These are phyloP conservation scores for Blastocladiella emersonii DNA, from an alignment of 371 early-diverging fungal species.

Conservation along the genomic window DNA sequence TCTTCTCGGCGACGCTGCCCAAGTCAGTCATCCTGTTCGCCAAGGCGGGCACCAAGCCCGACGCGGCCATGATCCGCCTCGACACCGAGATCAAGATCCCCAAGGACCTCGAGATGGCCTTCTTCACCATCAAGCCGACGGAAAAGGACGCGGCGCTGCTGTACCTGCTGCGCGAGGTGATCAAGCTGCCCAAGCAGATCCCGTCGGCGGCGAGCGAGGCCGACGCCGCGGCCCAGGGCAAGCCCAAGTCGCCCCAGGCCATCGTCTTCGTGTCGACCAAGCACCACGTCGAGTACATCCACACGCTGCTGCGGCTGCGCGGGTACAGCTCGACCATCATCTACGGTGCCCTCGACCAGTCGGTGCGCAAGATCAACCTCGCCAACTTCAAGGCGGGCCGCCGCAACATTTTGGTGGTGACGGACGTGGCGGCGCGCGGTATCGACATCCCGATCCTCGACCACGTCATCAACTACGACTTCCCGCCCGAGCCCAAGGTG, in stretches of 20 bases:
- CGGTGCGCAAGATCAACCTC: constrained; percentile 76
- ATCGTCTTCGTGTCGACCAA: constrained; percentile 90
- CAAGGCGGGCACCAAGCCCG: constrained; percentile 74
- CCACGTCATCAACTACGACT: constrained; percentile 95
- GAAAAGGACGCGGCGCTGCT: constrained; percentile 84
- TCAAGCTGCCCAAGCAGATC: constrained; percentile 40
- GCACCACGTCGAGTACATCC: constrained; percentile 90
- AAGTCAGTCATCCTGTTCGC: constrained; percentile 86
- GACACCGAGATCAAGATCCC: constrained; percentile 89
- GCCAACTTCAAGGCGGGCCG: constrained; percentile 62
- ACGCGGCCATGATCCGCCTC: constrained; percentile 80
- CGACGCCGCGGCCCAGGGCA: constrained; percentile 15
- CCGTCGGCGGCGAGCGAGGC: constrained; percentile 8
- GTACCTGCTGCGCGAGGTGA: constrained; percentile 60
- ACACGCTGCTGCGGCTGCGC: constrained; percentile 45
- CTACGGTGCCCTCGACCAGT: constrained; percentile 89
- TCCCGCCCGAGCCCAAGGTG: constrained; percentile 82
- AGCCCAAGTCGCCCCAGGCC: constrained; percentile 52
- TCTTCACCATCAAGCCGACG: constrained; percentile 63
- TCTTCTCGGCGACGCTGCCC: constrained; percentile 93
- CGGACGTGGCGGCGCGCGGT: constrained; percentile 99
- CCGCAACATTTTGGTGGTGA: constrained; percentile 79
- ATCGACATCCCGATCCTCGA: constrained; percentile 96
- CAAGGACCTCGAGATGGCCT: constrained; percentile 76
- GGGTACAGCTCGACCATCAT: constrained; percentile 73